These are phyloP conservation scores for Viola odorata DNA, from an alignment of 345 rosid genomes.

Conservation along the genomic window DNA sequence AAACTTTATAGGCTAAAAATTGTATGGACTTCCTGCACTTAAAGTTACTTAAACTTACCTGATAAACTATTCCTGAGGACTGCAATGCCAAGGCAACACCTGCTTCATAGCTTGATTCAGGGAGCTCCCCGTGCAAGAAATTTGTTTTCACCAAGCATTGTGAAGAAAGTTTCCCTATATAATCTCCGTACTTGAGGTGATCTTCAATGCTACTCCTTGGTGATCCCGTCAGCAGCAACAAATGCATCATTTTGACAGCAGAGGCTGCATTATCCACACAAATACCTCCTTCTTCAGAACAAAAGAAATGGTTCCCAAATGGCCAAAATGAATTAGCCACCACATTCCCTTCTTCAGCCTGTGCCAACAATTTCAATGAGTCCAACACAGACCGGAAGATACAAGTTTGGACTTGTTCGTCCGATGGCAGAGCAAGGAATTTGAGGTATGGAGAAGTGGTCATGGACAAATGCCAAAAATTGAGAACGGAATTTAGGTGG, in stretches of 20 bases:
- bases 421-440: slow-evolving; percentile 8
- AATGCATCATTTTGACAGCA: slow-evolving; percentile 48
- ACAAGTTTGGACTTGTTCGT: slow-evolving; percentile 14
- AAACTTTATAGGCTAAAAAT: neutral
- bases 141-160: slow-evolving; percentile 38
- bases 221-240: slow-evolving; percentile 28
- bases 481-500: slow-evolving; percentile 21
- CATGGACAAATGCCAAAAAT: slow-evolving; percentile 30
- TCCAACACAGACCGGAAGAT: slow-evolving; percentile 23
- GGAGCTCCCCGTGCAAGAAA: slow-evolving; percentile 27
- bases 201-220: slow-evolving; percentile 40
- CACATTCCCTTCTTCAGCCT: slow-evolving; percentile 1
- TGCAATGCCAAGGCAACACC: slow-evolving; percentile 60
- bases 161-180: slow-evolving; percentile 29
- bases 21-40: neutral
- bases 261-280: slow-evolving; percentile 59
- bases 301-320: slow-evolving; percentile 62
- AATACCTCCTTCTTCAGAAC: slow-evolving; percentile 67
- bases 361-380: slow-evolving; percentile 3
- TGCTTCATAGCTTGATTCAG: slow-evolving; percentile 57
- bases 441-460: slow-evolving; percentile 10
- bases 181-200: slow-evolving; percentile 56
- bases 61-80: slow-evolving; percentile 43
- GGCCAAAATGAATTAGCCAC: slow-evolving; percentile 43
- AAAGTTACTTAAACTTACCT: slow-evolving; percentile 22